Percentiles rank a stretch among this genome's conserved stretches.
Conservation (phyloP, 495 filamentous ascomycete genomes). For the Penicillium riverlandense region DNA sequence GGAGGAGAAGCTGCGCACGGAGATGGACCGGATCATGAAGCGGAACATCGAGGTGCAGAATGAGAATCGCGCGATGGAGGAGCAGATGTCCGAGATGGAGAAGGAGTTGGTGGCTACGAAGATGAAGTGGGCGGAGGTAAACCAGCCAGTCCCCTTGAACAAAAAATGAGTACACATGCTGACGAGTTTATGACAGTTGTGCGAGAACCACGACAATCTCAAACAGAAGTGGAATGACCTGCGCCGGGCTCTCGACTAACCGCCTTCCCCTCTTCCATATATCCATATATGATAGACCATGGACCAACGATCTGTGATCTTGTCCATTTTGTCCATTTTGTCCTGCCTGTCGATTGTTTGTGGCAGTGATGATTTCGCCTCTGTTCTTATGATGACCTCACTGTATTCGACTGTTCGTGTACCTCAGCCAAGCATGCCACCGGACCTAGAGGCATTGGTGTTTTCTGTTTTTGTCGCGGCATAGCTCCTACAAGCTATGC, state of each 20-base stretch:
- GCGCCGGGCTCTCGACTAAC: constrained; percentile 55
- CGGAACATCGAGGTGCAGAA: constrained; percentile 91
- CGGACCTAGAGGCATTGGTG: too few relatives aligned
- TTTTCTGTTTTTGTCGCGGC: too few relatives aligned
- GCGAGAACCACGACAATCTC: constrained; percentile 68
- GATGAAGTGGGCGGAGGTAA: constrained; percentile 90
- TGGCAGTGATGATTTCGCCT: neutral
- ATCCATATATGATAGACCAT: neutral
- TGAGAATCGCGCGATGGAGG: constrained; percentile 82
- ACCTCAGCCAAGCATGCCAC: neutral
- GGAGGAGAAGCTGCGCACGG: constrained; percentile 69
- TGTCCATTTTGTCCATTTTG: too few relatives aligned
- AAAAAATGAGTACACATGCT: constrained; percentile 8
- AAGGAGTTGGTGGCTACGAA: constrained; percentile 89
- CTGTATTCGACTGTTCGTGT: neutral
- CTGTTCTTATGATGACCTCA: neutral
- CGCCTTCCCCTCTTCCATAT: neutral
- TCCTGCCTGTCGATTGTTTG: too few relatives aligned
- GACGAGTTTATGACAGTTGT: constrained; percentile 11
- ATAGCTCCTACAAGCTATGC: neutral
- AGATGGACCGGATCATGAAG: constrained; percentile 90
- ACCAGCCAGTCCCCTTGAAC: neutral
- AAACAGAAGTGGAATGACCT: constrained; percentile 76
- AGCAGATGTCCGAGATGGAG: constrained; percentile 90
- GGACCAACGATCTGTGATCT: too few relatives aligned